These are phyloP conservation scores for Hamamelis virginiana DNA, from an alignment of 164 flowering plant species.

Conservation along the genomic window DNA sequence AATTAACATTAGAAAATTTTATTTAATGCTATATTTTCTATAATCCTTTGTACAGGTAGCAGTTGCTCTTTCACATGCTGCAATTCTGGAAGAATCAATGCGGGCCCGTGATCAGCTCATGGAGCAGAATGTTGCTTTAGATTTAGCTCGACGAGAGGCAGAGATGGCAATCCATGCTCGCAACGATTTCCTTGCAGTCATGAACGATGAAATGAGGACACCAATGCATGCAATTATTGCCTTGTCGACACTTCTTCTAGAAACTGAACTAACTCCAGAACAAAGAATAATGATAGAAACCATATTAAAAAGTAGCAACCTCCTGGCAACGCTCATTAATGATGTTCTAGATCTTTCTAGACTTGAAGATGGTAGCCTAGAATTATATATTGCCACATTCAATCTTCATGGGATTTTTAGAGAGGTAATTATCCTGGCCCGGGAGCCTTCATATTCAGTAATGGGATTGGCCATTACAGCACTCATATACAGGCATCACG, in stretches of 20 bases:
- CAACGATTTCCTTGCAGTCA: slow-evolving; percentile 88
- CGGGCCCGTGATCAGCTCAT: slow-evolving; percentile 83
- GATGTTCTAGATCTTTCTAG: slow-evolving; percentile 92
- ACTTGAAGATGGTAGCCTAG: slow-evolving; percentile 93
- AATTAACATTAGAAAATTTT: background rate
- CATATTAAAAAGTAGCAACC: slow-evolving; percentile 77
- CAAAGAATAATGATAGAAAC: slow-evolving; percentile 91
- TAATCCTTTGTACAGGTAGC: slow-evolving; percentile 54
- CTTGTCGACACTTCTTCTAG: slow-evolving; percentile 76
- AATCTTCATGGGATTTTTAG: slow-evolving; percentile 60
- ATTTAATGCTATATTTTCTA: slow-evolving; percentile 1
- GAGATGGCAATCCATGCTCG: slow-evolving; percentile 91
- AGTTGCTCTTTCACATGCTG: slow-evolving; percentile 95
- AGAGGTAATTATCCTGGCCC: slow-evolving; percentile 43
- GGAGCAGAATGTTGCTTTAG: slow-evolving; percentile 91
- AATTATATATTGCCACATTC: slow-evolving; percentile 66
- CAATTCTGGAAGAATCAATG: slow-evolving; percentile 91
- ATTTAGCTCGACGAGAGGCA: slow-evolving; percentile 84
- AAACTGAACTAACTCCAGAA: slow-evolving; percentile 82
- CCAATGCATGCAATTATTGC: slow-evolving; percentile 95
- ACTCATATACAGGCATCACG: background rate
- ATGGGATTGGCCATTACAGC: too few species aligned
- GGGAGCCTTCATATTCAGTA: background rate
- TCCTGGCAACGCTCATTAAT: slow-evolving; percentile 81
- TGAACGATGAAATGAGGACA: slow-evolving; percentile 95